Percentiles rank a stretch among this genome's conserved stretches.
Conservation (phyloP, 164 flowering plant genomes). For the Saururus chinensis region DNA sequence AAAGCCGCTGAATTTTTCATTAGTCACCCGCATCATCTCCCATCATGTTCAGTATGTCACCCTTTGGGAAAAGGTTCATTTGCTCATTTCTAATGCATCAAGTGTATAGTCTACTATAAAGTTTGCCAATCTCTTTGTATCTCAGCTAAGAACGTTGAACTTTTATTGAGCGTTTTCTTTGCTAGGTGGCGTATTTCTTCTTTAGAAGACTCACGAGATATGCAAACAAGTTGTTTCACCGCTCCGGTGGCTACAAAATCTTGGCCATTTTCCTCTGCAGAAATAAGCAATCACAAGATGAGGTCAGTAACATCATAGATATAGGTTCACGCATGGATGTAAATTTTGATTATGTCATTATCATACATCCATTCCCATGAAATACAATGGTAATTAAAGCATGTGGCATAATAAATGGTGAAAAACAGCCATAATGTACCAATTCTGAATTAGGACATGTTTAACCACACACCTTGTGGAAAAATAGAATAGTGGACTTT, state of each 20-base stretch:
- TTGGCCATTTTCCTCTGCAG: slow-evolving; percentile 58
- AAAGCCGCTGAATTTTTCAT: no score
- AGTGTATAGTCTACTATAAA: not conserved
- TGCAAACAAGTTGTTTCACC: slow-evolving; percentile 35
- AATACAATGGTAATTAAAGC: not conserved
- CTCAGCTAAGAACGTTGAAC: slow-evolving; percentile 23
- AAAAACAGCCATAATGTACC: no score
- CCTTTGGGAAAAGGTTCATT: no score
- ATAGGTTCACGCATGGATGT: not conserved
- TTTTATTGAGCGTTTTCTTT: slow-evolving; percentile 43
- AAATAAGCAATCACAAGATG: not conserved
- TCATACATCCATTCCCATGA: no score
- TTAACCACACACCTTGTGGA: no score
- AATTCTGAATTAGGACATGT: no score
- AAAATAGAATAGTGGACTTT: no score
- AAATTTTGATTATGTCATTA: not conserved
- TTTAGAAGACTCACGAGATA: slow-evolving; percentile 51
- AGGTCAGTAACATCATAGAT: no score
- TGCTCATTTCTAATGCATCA: not conserved
- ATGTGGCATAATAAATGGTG: no score
- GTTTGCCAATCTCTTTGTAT: slow-evolving; percentile 8
- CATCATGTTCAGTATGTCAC: not conserved
- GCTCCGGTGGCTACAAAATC: slow-evolving; percentile 54
- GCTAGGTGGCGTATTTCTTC: slow-evolving; percentile 87
- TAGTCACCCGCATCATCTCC: no score